Evolutionary conservation across 2,329 filamentous ascomycete genomes (phyloP), one percentile per base, ranked within the genome.

Genomic region (Epichloe gansuensis): DNA sequence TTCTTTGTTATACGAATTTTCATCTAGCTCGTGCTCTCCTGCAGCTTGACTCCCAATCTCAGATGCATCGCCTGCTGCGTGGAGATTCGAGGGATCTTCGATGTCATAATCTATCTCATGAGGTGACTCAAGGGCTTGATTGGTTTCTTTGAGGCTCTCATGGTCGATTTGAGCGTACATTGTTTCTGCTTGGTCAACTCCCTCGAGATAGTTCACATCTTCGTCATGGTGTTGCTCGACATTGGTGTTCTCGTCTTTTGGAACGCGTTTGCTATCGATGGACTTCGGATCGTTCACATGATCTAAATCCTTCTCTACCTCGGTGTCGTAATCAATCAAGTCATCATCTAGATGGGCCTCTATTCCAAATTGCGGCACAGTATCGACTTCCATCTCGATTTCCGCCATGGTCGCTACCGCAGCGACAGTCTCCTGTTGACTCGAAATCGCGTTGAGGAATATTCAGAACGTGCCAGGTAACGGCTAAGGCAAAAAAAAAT

Each of bases 71-170:
- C 48, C 49, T 4, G 31, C 15, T 23, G 15, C 25, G 13, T 9
- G 50, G 8, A 54, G 43, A 15, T 39, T 17, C 15, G 31, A 35
- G 17, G 49, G 28, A 38, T 61, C 59, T 11, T 57, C 60, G 39
- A 68, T 62, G 37, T 72, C 67, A 47, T 69, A 69, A 43, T 67
- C 67, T 28, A 67, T 68, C 48, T 72, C 69, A 41, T 70, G 67
- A 12, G 53, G 60, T 21, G 45, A 39, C 15, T 53, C 52, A 35
- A 50, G 53, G 17, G 34, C 38, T 11, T 55, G 52, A 25, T 39
- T 41, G 9, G 44, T 42, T 9, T 57, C 52, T 13, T 56, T 52
- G 21, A 52, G 43, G 34, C 49, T 51, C 39, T 52, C 54, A 37
- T 53, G 42, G 25, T 48, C 51, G 4, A 41, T 46, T 3, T 53